These are phyloP conservation scores for Acanthamoeba royreba DNA, from an alignment of 208 protist species.

Conservation along the genomic window DNA sequence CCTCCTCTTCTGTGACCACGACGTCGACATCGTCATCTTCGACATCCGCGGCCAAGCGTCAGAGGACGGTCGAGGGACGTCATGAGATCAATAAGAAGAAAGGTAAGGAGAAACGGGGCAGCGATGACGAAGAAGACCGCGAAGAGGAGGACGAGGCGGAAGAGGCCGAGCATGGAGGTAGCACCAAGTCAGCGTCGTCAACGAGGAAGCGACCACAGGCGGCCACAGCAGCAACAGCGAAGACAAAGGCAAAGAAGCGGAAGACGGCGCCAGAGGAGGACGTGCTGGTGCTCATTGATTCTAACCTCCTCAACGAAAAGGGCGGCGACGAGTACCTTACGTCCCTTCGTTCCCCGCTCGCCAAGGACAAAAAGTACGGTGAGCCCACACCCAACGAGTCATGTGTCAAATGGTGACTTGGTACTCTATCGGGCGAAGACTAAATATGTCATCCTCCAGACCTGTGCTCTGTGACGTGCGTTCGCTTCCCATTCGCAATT, in stretches of 20 bases:
- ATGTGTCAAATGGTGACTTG: too few species aligned
- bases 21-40: neutral
- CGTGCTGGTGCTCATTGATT: neutral
- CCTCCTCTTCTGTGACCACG: neutral
- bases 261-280: neutral
- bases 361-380: neutral
- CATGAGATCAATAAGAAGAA: neutral
- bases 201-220: neutral
- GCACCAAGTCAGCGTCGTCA: neutral
- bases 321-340: neutral
- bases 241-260: neutral
- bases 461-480: neutral
- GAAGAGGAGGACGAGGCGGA: neutral
- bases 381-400: too few species aligned
- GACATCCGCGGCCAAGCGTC: neutral
- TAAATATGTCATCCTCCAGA: too few species aligned
- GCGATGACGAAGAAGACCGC: neutral
- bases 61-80: neutral
- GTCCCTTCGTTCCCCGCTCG: neutral
- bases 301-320: neutral
- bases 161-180: neutral
- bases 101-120: neutral
- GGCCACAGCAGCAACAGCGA: neutral
- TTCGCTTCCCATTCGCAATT: neutral
- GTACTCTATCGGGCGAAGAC: too few species aligned